Evolutionary conservation across 2,329 filamentous ascomycete species (phyloP).

Genomic region (Cordyceps sp.): DNA sequence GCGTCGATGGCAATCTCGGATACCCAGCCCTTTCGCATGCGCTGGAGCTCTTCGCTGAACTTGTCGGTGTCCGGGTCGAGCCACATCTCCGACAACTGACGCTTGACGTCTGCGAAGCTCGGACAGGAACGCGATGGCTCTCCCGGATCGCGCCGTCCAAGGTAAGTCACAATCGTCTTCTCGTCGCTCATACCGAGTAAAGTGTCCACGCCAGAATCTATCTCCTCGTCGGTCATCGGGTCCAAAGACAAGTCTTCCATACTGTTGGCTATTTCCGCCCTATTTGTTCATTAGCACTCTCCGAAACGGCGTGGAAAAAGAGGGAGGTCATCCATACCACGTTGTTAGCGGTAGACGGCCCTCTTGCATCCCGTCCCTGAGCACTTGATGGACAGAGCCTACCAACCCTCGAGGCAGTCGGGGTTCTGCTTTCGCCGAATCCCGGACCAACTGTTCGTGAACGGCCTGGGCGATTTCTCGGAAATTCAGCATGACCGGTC

Average conservation of each 20-base stretch:
- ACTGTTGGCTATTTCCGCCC: slow-evolving; percentile 2
- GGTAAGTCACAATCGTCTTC: slow-evolving; percentile 12
- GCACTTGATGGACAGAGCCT: slow-evolving; percentile 9
- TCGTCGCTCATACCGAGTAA: slow-evolving; percentile 11
- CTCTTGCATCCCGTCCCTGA: slow-evolving; percentile 9
- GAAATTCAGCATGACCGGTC: slow-evolving; percentile 10
- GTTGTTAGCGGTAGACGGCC: slow-evolving; percentile 14
- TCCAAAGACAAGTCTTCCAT: slow-evolving; percentile 1
- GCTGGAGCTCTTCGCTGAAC: slow-evolving; percentile 9
- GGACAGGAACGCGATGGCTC: slow-evolving; percentile 10
- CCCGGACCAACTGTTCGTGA: slow-evolving; percentile 4
- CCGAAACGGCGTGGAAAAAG: background rate
- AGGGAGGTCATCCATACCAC: slow-evolving; percentile 11
- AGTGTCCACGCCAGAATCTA: slow-evolving; percentile 12
- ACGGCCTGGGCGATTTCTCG: slow-evolving; percentile 8
- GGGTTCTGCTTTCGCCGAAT: slow-evolving; percentile 4
- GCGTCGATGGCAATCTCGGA: slow-evolving; percentile 15
- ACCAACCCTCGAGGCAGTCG: slow-evolving; percentile 12
- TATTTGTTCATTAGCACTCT: background rate
- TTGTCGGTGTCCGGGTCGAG: slow-evolving; percentile 9
- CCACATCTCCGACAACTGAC: slow-evolving; percentile 15
- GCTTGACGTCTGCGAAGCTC: slow-evolving; percentile 11
- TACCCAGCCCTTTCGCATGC: slow-evolving; percentile 11
- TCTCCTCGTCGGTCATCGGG: slow-evolving; percentile 6
- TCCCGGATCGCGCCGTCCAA: slow-evolving; percentile 9